These are phyloP conservation scores for Boletellus ananas DNA, from an alignment of 768 basidiomycete genomes.

Conservation along the genomic window DNA sequence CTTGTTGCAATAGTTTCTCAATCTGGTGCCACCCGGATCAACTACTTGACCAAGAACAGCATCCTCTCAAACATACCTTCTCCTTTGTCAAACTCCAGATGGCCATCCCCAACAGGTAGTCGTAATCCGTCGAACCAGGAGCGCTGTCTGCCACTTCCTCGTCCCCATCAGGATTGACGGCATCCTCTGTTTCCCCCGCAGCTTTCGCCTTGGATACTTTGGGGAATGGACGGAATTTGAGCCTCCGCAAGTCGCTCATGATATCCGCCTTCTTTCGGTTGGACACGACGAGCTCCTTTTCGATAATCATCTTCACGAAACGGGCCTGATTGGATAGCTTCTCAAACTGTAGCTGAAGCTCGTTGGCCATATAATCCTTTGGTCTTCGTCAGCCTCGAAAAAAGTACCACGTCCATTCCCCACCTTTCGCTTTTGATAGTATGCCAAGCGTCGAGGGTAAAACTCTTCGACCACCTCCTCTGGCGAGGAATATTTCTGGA, in stretches of 20 bases:
- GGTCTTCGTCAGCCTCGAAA: background rate
- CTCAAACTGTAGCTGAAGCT: slow-evolving; percentile 78
- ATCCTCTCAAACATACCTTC: slow-evolving; percentile 49
- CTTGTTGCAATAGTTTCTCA: slow-evolving; percentile 76
- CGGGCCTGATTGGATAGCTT: slow-evolving; percentile 91
- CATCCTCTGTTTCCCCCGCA: slow-evolving; percentile 60
- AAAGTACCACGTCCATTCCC: background rate
- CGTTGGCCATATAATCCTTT: slow-evolving; percentile 81
- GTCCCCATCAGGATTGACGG: slow-evolving; percentile 50
- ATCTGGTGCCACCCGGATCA: slow-evolving; percentile 48
- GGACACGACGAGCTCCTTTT: slow-evolving; percentile 73
- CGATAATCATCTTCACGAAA: slow-evolving; percentile 94
- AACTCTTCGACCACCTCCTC: slow-evolving; percentile 94
- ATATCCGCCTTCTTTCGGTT: slow-evolving; percentile 89
- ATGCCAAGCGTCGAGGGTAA: slow-evolving; percentile 81
- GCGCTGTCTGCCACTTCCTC: slow-evolving; percentile 35
- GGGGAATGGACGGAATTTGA: slow-evolving; percentile 89
- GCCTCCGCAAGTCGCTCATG: slow-evolving; percentile 74
- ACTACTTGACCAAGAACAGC: background rate
- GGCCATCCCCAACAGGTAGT: slow-evolving; percentile 93
- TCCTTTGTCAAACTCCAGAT: slow-evolving; percentile 95
- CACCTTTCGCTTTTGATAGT: slow-evolving; percentile 96
- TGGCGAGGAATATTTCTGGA: slow-evolving; percentile 85
- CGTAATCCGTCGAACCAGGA: slow-evolving; percentile 63
- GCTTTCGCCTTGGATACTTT: slow-evolving; percentile 69